Evolutionary conservation across 1,139 yeast genomes (phyloP).

Genomic region (Debaryomyces sp.): DNA sequence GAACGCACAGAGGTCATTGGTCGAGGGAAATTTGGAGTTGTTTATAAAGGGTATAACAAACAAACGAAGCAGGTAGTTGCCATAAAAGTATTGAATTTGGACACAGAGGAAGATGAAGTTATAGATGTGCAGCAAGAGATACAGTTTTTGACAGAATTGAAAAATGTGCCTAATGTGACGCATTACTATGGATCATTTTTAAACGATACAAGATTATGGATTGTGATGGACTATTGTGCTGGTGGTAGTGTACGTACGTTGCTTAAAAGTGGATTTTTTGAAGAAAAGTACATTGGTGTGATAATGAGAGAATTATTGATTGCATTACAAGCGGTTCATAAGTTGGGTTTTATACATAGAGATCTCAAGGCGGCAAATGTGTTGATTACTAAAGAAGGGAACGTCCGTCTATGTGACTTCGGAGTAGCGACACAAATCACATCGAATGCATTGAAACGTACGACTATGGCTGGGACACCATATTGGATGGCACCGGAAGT

Average conservation of each 20-base stretch:
- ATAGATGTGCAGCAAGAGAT: conserved; percentile 94
- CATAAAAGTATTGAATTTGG: conserved; percentile 87
- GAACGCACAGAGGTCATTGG: conserved; percentile 91
- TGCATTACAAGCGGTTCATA: conserved; percentile 83
- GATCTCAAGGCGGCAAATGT: conserved; percentile 97
- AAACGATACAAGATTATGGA: conserved; percentile 90
- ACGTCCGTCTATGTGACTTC: conserved; percentile 90
- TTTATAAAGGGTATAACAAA: conserved; percentile 76
- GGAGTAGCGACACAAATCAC: conserved; percentile 97
- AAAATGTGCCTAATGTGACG: conserved; percentile 86
- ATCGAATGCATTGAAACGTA: conserved; percentile 75
- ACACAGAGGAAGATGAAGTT: conserved; percentile 93
- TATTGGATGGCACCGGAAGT: conserved; percentile 99
- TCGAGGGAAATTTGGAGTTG: conserved; percentile 95
- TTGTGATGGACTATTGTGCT: conserved; percentile 96
- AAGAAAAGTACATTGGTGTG: conserved; percentile 80
- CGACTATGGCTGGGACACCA: conserved; percentile 98
- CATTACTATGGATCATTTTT: conserved; percentile 89
- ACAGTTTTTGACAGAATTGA: conserved; percentile 79
- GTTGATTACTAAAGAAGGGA: conserved; percentile 84
- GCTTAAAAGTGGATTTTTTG: conserved; percentile 84
- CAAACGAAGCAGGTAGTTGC: conserved; percentile 81
- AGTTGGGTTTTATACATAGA: conserved; percentile 89
- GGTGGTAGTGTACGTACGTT: conserved; percentile 94
- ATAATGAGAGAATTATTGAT: conserved; percentile 77